Percentiles rank a stretch among this genome's conserved stretches.
These are phyloP conservation scores for Escallonia herrerae DNA, from an alignment of 129 eudicot species.

Conservation along the genomic window DNA sequence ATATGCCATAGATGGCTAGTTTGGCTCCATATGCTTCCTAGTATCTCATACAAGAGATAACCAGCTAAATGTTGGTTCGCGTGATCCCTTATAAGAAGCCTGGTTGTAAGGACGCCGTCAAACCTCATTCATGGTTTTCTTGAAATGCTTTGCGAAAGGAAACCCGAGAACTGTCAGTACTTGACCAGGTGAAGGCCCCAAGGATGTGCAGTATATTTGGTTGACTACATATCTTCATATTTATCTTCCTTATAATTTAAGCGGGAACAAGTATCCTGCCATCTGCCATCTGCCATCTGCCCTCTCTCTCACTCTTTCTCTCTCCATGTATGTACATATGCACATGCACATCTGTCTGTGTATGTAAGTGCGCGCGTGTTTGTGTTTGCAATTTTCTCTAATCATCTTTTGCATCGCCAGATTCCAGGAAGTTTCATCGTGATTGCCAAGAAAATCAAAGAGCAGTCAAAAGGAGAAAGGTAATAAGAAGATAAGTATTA, in stretches of 20 bases:
- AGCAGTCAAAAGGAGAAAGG: conserved; percentile 61
- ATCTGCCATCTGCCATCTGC: no score
- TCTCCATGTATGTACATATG: background rate
- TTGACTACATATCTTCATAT: background rate
- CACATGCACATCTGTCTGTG: background rate
- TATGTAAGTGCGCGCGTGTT: background rate
- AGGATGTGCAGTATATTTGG: background rate
- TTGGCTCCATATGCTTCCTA: no score
- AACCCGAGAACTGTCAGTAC: background rate
- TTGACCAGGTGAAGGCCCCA: background rate
- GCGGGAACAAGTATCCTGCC: background rate
- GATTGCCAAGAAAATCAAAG: conserved; percentile 50
- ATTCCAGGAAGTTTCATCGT: conserved; percentile 32
- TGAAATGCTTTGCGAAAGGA: no score
- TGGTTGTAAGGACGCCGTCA: no score
- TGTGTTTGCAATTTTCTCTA: background rate
- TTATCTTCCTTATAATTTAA: background rate
- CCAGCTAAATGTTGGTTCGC: no score
- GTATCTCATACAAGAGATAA: no score
- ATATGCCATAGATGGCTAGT: no score
- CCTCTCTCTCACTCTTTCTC: background rate
- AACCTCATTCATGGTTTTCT: no score
- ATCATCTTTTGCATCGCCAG: conserved; percentile 18
- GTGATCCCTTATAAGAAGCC: no score
- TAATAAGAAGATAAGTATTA: conserved; percentile 10